Evolutionary conservation across 2,329 filamentous ascomycete species (phyloP).

Genomic region (Aureobasidium sp.): DNA sequence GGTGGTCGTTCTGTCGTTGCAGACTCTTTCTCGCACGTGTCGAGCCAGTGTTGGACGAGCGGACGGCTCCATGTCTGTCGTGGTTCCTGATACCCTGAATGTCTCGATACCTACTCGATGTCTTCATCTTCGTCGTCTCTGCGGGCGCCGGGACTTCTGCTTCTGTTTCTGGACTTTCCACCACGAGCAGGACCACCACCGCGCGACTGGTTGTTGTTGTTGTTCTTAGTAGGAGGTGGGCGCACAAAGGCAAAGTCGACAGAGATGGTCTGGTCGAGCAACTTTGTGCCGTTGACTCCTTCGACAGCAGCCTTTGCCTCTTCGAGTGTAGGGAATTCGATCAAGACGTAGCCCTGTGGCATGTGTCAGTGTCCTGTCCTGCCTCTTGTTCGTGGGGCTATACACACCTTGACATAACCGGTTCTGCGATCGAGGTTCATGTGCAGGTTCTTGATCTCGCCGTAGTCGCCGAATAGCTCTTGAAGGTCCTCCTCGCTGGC

Average conservation of each 20-base stretch:
- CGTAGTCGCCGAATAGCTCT: constrained; percentile 74
- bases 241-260: constrained; percentile 83
- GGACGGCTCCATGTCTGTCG: neutral
- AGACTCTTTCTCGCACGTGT: too few species aligned
- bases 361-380: neutral
- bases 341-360: constrained; percentile 68
- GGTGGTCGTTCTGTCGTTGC: neutral
- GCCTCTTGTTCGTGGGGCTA: constrained; percentile 11
- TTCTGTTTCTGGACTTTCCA: constrained; percentile 28
- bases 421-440: constrained; percentile 74
- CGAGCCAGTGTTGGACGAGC: neutral
- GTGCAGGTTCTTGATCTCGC: constrained; percentile 81
- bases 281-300: constrained; percentile 65
- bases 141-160: constrained; percentile 35
- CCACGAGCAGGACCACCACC: constrained; percentile 19
- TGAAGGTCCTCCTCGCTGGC: constrained; percentile 75
- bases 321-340: constrained; percentile 71
- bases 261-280: constrained; percentile 71
- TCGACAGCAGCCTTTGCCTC: constrained; percentile 78
- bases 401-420: constrained; percentile 73
- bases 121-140: constrained; percentile 21
- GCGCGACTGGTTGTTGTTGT: constrained; percentile 22
- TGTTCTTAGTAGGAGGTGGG: constrained; percentile 56
- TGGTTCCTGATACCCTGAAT: too few species aligned
- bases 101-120: constrained; percentile 14